Percentiles rank a stretch among this genome's conserved stretches.
These are phyloP conservation scores for Corniculantispora saksenae DNA, from an alignment of 2,329 filamentous ascomycete species.

Conservation along the genomic window DNA sequence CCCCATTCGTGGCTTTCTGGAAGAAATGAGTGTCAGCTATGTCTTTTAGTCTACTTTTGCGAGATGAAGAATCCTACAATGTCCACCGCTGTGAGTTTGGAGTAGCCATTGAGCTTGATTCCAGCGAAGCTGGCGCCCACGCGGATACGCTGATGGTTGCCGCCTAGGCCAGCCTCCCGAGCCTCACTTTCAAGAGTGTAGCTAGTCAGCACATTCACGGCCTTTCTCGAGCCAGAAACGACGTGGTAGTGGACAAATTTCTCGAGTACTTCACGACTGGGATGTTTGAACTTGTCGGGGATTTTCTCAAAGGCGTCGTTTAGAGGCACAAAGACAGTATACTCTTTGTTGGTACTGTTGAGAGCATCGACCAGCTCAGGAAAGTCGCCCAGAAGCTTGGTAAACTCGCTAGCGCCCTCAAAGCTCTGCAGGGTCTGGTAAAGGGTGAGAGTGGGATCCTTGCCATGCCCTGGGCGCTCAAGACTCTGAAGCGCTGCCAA, in stretches of 20 bases:
- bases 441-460: constrained; percentile 64
- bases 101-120: constrained; percentile 75
- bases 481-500: constrained; percentile 16
- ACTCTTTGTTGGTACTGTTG: constrained; percentile 72
- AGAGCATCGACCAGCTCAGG: constrained; percentile 70
- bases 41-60: background rate
- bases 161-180: constrained; percentile 59
- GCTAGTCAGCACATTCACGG: constrained; percentile 63
- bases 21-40: background rate
- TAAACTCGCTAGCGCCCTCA: constrained; percentile 76
- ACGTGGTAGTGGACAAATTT: constrained; percentile 75
- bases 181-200: constrained; percentile 75
- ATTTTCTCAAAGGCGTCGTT: constrained; percentile 72
- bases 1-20: constrained; percentile 73
- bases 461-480: constrained; percentile 4
- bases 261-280: constrained; percentile 69
- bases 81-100: constrained; percentile 67
- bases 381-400: constrained; percentile 72
- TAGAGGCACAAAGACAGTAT: constrained; percentile 79
- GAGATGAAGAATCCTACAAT: constrained; percentile 53
- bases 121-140: constrained; percentile 64
- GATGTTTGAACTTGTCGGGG: constrained; percentile 56
- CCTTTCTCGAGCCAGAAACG: constrained; percentile 65
- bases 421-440: constrained; percentile 77
- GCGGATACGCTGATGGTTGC: constrained; percentile 70